phyloP scores from a whole-genome alignment of 495 filamentous ascomycete species.

The Podospora pseudopauciseta region DNA sequence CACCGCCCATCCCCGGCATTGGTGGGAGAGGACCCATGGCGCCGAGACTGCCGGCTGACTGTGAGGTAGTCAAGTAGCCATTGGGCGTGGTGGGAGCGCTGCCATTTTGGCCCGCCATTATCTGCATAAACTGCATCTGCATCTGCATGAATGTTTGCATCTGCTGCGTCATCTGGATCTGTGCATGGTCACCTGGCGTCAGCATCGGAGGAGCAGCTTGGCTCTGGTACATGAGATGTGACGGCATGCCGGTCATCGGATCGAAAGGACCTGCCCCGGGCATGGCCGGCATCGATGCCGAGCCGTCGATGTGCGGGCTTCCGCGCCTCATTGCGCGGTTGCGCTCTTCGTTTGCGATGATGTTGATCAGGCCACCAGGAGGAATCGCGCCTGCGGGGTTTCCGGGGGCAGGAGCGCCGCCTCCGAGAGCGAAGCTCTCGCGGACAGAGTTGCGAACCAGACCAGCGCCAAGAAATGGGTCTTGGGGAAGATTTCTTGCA shows the following conservation, averaged over 20 bases:
- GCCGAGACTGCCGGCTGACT: constrained; percentile 33
- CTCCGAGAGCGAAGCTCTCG: constrained; percentile 71
- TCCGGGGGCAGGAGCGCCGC: constrained; percentile 50
- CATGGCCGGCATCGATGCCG: constrained; percentile 39
- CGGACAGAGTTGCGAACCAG: constrained; percentile 70
- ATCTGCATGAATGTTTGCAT: constrained; percentile 90
- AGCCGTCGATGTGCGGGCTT: constrained; percentile 60
- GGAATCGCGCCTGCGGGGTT: constrained; percentile 30
- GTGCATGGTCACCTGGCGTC: constrained; percentile 66
- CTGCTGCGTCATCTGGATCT: constrained; percentile 80
- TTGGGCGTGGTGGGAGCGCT: constrained; percentile 33
- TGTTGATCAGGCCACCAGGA: constrained; percentile 78
- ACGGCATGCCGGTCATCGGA: constrained; percentile 43
- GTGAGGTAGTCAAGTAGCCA: constrained; percentile 32
- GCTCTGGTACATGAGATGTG: constrained; percentile 47
- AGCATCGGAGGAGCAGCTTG: constrained; percentile 43
- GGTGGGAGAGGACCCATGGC: constrained; percentile 17
- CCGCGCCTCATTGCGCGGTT: constrained; percentile 72
- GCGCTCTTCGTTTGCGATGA: constrained; percentile 83
- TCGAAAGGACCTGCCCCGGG: constrained; percentile 36
- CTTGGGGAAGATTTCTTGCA: constrained; percentile 78
- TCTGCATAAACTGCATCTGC: constrained; percentile 91
- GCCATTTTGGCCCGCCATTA: constrained; percentile 53
- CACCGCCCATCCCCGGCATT: constrained; percentile 14
- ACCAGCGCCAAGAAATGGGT: constrained; percentile 84